A percentile compares a stretch with the other conserved stretches of the same genome.
Evolutionary conservation across 768 basidiomycete species (phyloP).

Genomic region (Lentinula sp.): DNA sequence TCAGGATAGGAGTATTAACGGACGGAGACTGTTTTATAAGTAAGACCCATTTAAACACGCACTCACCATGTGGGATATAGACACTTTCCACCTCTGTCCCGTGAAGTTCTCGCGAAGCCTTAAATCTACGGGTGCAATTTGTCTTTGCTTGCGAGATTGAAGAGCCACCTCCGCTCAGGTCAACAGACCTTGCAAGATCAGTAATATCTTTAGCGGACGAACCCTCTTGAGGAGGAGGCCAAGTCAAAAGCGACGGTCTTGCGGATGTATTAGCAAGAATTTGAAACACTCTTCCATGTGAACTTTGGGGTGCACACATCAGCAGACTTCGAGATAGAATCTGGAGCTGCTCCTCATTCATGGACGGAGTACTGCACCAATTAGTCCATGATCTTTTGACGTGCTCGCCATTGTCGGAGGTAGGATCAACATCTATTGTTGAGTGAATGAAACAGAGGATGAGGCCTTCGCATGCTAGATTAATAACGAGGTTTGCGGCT

Average conservation of each 20-base stretch:
- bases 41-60: constrained; percentile 16
- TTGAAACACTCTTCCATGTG: constrained; percentile 59
- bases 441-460: constrained; percentile 89
- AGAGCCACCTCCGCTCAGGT: constrained; percentile 14
- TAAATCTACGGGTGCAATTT: constrained; percentile 80
- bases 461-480: constrained; percentile 82
- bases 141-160: constrained; percentile 62
- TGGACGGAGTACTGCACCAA: constrained; percentile 77
- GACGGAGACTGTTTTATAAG: not conserved
- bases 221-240: constrained; percentile 58
- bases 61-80: constrained; percentile 83
- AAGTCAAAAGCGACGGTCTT: constrained; percentile 58
- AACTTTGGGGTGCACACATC: constrained; percentile 40
- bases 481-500: constrained; percentile 85
- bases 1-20: constrained; percentile 4
- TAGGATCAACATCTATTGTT: constrained; percentile 60
- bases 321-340: constrained; percentile 55
- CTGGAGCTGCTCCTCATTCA: constrained; percentile 52
- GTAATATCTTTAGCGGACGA: constrained; percentile 36
- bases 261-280: constrained; percentile 60
- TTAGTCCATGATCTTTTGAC: constrained; percentile 75
- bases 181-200: constrained; percentile 10
- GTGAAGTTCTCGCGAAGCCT: constrained; percentile 61
- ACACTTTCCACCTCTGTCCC: constrained; percentile 76
- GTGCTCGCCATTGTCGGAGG: constrained; percentile 66